These are phyloP conservation scores for Diaporthe citriasiana DNA, from an alignment of 2,329 filamentous ascomycete species.

Conservation along the genomic window DNA sequence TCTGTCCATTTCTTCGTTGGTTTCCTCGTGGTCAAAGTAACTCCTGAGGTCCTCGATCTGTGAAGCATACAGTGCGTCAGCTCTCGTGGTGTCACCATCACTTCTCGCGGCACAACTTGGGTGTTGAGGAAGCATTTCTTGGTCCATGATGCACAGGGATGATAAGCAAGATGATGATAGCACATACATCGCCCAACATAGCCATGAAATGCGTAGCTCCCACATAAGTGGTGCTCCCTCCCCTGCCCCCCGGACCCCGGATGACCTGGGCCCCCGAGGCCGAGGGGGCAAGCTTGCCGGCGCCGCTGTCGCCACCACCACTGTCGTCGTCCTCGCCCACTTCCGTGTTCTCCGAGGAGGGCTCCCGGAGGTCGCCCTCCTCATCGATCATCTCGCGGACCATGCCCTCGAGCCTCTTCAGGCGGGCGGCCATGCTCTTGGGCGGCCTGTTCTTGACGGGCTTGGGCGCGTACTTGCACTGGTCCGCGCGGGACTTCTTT, in stretches of 20 bases:
- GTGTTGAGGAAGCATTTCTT: neutral
- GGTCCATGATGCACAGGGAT: neutral
- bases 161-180: neutral
- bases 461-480: slow-evolving; percentile 65
- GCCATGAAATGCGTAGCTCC: slow-evolving; percentile 73
- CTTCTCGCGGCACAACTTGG: neutral
- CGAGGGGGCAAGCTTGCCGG: neutral
- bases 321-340: slow-evolving; percentile 22
- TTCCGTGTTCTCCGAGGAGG: neutral
- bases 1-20: slow-evolving; percentile 50
- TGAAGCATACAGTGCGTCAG: neutral
- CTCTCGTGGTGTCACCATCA: neutral
- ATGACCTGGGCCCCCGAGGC: slow-evolving; percentile 58
- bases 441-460: slow-evolving; percentile 57
- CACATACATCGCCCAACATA: slow-evolving; percentile 70
- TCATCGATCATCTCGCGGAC: slow-evolving; percentile 68
- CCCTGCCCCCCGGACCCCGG: slow-evolving; percentile 52
- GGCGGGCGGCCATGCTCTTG: slow-evolving; percentile 66
- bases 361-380: slow-evolving; percentile 46
- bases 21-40: slow-evolving; percentile 67
- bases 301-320: slow-evolving; percentile 44
- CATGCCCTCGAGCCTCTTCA: slow-evolving; percentile 70
- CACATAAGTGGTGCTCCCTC: slow-evolving; percentile 63
- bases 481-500: slow-evolving; percentile 61
- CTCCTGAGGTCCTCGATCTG: slow-evolving; percentile 72